Evolutionary conservation across 306 rosid genomes (phyloP).

Genomic region (peach (Prunus persica)): Prunus_persica_NCBIv2 NC_034009.1:25516001-25516500

Average conservation of each 20-base stretch:
- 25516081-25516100: slow-evolving; percentile 74
- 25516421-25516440: slow-evolving; percentile 66
- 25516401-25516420: slow-evolving; percentile 73
- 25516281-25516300: neutral
- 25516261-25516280: neutral
- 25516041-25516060: slow-evolving; percentile 52
- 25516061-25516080: slow-evolving; percentile 46
- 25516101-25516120: slow-evolving; percentile 77
- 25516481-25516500: slow-evolving; percentile 72
- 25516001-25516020: slow-evolving; percentile 82
- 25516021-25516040: slow-evolving; percentile 48
- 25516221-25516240: slow-evolving; percentile 33
- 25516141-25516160: slow-evolving; percentile 61
- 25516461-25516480: slow-evolving; percentile 68
- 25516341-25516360: slow-evolving; percentile 81
- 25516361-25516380: slow-evolving; percentile 77
- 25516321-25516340: slow-evolving; percentile 68
- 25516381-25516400: slow-evolving; percentile 81
- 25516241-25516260: neutral
- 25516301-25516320: slow-evolving; percentile 31
- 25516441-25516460: slow-evolving; percentile 83
- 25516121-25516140: slow-evolving; percentile 67
- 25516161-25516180: slow-evolving; percentile 54
- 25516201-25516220: slow-evolving; percentile 83
- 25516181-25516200: slow-evolving; percentile 55